Evolutionary conservation across 495 filamentous ascomycete genomes (phyloP).

Genomic region (Penicillium herquei): DNA sequence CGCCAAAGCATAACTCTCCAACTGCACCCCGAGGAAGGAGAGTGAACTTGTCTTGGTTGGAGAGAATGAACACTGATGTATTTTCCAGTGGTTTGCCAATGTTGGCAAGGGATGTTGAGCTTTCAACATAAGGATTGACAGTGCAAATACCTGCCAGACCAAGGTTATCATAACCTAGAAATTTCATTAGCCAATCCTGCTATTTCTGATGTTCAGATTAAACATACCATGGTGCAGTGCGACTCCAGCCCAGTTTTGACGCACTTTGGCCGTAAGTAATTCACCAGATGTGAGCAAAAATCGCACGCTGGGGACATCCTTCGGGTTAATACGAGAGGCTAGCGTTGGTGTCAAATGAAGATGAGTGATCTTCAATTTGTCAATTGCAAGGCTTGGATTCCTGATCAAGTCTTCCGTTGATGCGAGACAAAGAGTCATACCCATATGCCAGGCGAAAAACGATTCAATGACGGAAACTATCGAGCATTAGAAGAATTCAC

Average conservation of each 20-base stretch:
- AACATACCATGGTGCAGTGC: constrained; percentile 62
- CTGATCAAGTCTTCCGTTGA: constrained; percentile 62
- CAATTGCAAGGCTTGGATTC: constrained; percentile 61
- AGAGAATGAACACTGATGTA: constrained; percentile 68
- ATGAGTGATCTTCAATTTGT: constrained; percentile 62
- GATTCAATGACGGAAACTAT: constrained; percentile 76
- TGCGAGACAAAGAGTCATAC: constrained; percentile 70
- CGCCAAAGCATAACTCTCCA: constrained; percentile 83
- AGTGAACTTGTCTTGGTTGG: constrained; percentile 32
- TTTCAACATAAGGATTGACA: constrained; percentile 46
- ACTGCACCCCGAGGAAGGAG: constrained; percentile 63
- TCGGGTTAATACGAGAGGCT: constrained; percentile 61
- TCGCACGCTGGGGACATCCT: constrained; percentile 59
- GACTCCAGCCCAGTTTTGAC: constrained; percentile 61
- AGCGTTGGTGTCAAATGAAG: constrained; percentile 77
- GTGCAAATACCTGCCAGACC: constrained; percentile 78
- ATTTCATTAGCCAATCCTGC: too few relatives aligned
- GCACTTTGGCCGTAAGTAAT: constrained; percentile 63
- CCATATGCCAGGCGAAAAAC: constrained; percentile 71
- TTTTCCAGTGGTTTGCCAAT: constrained; percentile 67
- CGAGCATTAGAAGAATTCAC: constrained; percentile 5
- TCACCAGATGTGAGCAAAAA: constrained; percentile 74
- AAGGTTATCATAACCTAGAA: constrained; percentile 61
- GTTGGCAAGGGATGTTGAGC: constrained; percentile 49
- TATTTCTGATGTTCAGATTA: background rate